Conservation (phyloP, 2,329 filamentous ascomycete species). For the Trichoderma sp. region DNA sequence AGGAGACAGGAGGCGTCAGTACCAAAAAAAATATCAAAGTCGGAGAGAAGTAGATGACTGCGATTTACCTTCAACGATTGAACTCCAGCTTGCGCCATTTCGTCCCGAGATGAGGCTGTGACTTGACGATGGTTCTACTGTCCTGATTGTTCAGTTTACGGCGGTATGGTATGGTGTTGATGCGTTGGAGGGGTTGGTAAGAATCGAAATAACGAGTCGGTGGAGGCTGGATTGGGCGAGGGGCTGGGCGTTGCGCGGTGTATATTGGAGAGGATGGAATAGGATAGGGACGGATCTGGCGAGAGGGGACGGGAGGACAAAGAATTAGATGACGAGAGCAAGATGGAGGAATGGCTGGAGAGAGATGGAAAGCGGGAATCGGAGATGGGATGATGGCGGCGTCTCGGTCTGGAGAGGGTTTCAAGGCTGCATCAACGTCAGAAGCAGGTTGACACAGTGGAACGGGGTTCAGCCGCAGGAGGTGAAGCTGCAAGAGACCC, state of each 20-base stretch:
- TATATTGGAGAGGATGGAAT: neutral
- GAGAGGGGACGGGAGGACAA: neutral
- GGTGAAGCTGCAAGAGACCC: conserved; percentile 29
- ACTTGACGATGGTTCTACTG: neutral
- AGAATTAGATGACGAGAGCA: conserved; percentile 4
- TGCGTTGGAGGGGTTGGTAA: conserved; percentile 15
- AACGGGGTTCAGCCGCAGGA: conserved; percentile 42
- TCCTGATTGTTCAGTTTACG: conserved; percentile 1
- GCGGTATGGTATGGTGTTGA: conserved; percentile 1
- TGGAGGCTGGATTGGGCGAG: conserved; percentile 15
- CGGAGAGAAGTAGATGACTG: conserved; percentile 21
- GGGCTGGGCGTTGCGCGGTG: conserved; percentile 7
- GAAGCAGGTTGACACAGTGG: conserved; percentile 37
- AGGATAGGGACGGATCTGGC: neutral
- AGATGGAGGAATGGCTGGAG: neutral
- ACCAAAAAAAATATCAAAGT: neutral
- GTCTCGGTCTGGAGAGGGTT: conserved; percentile 33
- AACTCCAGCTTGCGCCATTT: conserved; percentile 79
- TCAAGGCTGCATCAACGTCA: conserved; percentile 34
- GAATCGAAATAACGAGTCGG: conserved; percentile 9
- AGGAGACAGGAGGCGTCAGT: conserved; percentile 35
- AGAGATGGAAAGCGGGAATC: conserved; percentile 1
- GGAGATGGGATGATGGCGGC: conserved; percentile 26
- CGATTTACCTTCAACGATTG: conserved; percentile 80
- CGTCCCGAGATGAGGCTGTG: conserved; percentile 24